Base-by-base conservation (phyloP, 495 filamentous ascomycete genomes). In the Trichoderma reesei region DNA sequence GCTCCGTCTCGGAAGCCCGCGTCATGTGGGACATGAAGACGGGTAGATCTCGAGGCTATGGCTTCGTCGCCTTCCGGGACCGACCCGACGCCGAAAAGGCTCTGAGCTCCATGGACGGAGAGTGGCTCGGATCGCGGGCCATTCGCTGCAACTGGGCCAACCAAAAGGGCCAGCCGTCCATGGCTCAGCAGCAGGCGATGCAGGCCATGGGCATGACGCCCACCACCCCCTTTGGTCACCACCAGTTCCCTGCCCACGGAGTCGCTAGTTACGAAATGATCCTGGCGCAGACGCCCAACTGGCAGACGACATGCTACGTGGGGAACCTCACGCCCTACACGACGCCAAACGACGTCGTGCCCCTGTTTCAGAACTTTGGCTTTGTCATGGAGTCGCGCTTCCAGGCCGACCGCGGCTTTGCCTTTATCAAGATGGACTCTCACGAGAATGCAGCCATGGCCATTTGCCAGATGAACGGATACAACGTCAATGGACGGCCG, bases 11-110 rank as follows among this genome's bases (percentile, higher is more conserved):
- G n/a, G 94, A 99, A 77, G 94, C 94, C 65, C 91, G 94, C 67
- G 94, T 99, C 64, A 99, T 99, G 94, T 99, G 94, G 94, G 94
- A 99, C 72, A 99, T 99, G 94, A 99, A 99, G 82, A 99, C 94
- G 46, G 94, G 94, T 65, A 88, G 94, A 64, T 98, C 94, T 60
- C 89, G 94, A 67, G 94, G 94, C 60, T 99, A 99, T 70, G 94
- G 94, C 5, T 99, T 99, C 69, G 94, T 99, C 65, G 95, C 94
- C 51, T 99, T 96, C 85, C 88, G 94, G 64, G 94, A 99, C 26
- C 91, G 92, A 61, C 78, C 82, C 1, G 95, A 99, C 71, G 94
- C 94, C 16, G 95, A 99, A 75, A 96, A 97, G 77, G 94, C 94
- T 2, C 77, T 99, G 67, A 95, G 85, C 75, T 90, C 92, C 60